Percentiles rank a stretch among this genome's conserved stretches.
phyloP scores from a whole-genome alignment of 164 flowering plant species.

The Dillenia turbinata region DNA sequence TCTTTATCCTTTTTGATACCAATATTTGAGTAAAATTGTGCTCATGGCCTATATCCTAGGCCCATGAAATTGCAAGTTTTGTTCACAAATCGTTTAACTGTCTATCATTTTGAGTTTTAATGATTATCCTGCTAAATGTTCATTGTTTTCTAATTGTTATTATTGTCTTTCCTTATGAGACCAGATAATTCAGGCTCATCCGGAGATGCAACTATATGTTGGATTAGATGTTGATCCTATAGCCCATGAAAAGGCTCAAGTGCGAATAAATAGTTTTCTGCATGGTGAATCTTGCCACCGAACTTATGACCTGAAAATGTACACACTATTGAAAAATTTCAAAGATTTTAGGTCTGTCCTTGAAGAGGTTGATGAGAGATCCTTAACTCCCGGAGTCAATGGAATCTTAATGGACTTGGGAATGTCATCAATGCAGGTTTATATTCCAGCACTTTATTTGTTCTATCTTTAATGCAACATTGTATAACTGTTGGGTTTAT shows the following conservation, averaged over 20 bases:
- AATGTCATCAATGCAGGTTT: constrained; percentile 99
- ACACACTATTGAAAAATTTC: constrained; percentile 51
- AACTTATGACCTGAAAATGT: constrained; percentile 33
- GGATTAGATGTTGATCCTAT: constrained; percentile 91
- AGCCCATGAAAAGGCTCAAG: constrained; percentile 61
- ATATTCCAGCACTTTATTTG: not conserved
- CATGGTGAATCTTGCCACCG: constrained; percentile 13
- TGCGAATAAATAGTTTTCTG: constrained; percentile 33
- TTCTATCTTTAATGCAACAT: too few species aligned
- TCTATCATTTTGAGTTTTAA: too few species aligned
- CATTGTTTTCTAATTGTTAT: not conserved
- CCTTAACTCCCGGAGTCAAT: constrained; percentile 49
- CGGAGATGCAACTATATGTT: constrained; percentile 57
- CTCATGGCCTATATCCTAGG: too few species aligned
- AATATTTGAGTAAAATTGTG: too few species aligned
- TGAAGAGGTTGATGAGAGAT: constrained; percentile 38
- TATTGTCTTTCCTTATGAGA: not conserved
- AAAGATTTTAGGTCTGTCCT: constrained; percentile 55
- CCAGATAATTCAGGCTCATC: constrained; percentile 78
- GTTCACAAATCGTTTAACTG: too few species aligned
- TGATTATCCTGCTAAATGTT: too few species aligned
- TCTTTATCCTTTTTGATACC: too few species aligned
- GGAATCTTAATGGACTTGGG: constrained; percentile 97
- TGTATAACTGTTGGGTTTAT: too few species aligned
- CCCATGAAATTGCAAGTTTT: too few species aligned